phyloP scores from a whole-genome alignment of 768 basidiomycete species.

The Leccinum fibrillosum region DNA sequence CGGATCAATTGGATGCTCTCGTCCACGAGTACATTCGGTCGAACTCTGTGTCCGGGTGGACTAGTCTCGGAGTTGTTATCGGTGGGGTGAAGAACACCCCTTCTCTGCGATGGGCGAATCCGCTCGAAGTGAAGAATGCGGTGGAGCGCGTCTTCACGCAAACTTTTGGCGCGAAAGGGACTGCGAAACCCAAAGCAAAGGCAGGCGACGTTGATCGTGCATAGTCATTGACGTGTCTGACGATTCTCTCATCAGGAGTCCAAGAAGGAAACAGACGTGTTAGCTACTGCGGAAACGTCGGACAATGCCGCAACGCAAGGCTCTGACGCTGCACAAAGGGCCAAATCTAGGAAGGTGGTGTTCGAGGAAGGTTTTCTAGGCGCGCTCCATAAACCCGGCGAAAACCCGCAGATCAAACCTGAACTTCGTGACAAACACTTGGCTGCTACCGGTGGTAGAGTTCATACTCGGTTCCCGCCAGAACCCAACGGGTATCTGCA shows the following conservation, averaged over 20 bases:
- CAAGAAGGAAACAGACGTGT: slow-evolving; percentile 40
- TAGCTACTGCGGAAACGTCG: slow-evolving; percentile 2
- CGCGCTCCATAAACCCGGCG: slow-evolving; percentile 88
- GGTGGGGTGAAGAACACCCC: slow-evolving; percentile 59
- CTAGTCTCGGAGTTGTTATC: slow-evolving; percentile 64
- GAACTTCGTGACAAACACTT: slow-evolving; percentile 81
- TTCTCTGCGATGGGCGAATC: slow-evolving; percentile 75
- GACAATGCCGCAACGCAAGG: slow-evolving; percentile 28
- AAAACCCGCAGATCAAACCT: slow-evolving; percentile 81
- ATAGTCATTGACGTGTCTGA: not conserved
- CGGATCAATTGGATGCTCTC: slow-evolving; percentile 54
- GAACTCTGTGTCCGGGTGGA: slow-evolving; percentile 67
- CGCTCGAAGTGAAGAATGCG: slow-evolving; percentile 80
- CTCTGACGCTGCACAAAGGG: slow-evolving; percentile 34
- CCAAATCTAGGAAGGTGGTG: slow-evolving; percentile 53
- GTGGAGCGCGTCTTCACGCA: slow-evolving; percentile 67
- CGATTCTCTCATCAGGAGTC: slow-evolving; percentile 37
- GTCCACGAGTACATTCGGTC: slow-evolving; percentile 57
- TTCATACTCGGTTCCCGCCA: slow-evolving; percentile 96
- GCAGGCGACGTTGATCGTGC: slow-evolving; percentile 32
- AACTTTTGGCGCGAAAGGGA: slow-evolving; percentile 71
- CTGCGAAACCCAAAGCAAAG: slow-evolving; percentile 63
- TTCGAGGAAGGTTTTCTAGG: slow-evolving; percentile 97
- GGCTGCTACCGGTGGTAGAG: slow-evolving; percentile 71
- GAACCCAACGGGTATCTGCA: slow-evolving; percentile 98